phyloP scores from a whole-genome alignment of 441 rosid genomes.

The Melastoma candidum region DNA sequence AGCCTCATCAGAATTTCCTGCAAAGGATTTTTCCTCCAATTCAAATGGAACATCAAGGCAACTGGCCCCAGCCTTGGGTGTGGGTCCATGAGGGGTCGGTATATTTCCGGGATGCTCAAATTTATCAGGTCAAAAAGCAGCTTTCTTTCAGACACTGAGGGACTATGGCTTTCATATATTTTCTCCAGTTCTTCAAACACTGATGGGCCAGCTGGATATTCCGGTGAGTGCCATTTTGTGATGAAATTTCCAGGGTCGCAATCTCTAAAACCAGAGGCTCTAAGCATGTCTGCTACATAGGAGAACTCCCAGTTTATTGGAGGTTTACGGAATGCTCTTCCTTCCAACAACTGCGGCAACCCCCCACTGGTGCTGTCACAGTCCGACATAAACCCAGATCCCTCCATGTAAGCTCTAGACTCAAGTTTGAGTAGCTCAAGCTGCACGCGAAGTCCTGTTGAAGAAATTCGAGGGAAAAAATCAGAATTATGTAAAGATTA shows the following conservation, averaged over 20 bases:
- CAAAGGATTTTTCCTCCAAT: constrained; percentile 37
- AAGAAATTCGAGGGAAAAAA: constrained; percentile 3
- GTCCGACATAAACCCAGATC: constrained; percentile 46
- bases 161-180: constrained; percentile 25
- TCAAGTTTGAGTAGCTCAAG: constrained; percentile 80
- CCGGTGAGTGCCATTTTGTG: constrained; percentile 49
- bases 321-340: constrained; percentile 16
- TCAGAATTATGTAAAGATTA: neutral
- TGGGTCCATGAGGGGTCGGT: constrained; percentile 33
- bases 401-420: constrained; percentile 58
- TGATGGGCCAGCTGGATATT: constrained; percentile 48
- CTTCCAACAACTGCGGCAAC: constrained; percentile 21
- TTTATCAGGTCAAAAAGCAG: constrained; percentile 64
- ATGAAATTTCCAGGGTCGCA: constrained; percentile 33
- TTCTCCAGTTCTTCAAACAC: constrained; percentile 78
- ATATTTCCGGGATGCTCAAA: constrained; percentile 36
- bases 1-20: constrained; percentile 31
- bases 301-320: constrained; percentile 47
- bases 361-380: constrained; percentile 51
- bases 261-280: constrained; percentile 36
- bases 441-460: constrained; percentile 80
- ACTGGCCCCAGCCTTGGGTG: constrained; percentile 46
- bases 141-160: constrained; percentile 50
- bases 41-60: constrained; percentile 9
- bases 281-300: constrained; percentile 44